Base-by-base conservation (phyloP, 1,284 basidiomycete species). In the Trametes pubescens region DNA sequence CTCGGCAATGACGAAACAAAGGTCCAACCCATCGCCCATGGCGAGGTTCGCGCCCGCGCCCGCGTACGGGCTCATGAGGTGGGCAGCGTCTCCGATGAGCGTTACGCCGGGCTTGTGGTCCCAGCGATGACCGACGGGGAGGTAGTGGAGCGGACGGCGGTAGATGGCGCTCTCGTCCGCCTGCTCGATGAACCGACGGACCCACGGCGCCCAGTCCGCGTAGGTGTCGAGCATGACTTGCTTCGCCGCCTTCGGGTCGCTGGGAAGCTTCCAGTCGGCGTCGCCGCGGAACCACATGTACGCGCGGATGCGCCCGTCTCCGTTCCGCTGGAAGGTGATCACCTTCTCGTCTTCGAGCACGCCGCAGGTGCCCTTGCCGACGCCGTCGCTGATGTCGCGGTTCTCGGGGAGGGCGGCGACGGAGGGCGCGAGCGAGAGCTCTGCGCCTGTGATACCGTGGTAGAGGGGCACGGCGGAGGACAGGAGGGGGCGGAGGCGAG, bases 11-110 rank as follows among this genome's bases (percentile, higher is more conserved):
- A n/a, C 22, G 26, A 51, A 4, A 5, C 49, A 32, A 7, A 79
- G 72, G n/a, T 76, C 70, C 3, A 72, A 58, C 3, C 70, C 71
- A 48, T 76, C 75, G 22, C 61, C 53, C 65, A 75, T 71, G 24
- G 70, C 74, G 11, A 70, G 71, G 57, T 84, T 83, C n/a, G 79
- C 81, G 4, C 82, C 82, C 26, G 78, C 79, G 2, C 81, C 81
- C 0, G 77, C 76, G 63, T 78, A 82, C 8, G 79, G 80, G 4
- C 78, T 74, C 81, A 83, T 83, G 26, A 81, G 66, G 65, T 84
- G 82, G 14, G 81, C 82, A 9, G 82, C 81, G 65, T 83, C 82
- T 2, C 82, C 82, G 18, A 79, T 55, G 13, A 79, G 62, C 35
- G 72, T 73, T 24, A 60, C 59, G 1, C 65, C 51, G 6, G 21